Evolutionary conservation across 2,329 filamentous ascomycete genomes (phyloP).

Genomic region (Raffaelea deltoideospora): DNA sequence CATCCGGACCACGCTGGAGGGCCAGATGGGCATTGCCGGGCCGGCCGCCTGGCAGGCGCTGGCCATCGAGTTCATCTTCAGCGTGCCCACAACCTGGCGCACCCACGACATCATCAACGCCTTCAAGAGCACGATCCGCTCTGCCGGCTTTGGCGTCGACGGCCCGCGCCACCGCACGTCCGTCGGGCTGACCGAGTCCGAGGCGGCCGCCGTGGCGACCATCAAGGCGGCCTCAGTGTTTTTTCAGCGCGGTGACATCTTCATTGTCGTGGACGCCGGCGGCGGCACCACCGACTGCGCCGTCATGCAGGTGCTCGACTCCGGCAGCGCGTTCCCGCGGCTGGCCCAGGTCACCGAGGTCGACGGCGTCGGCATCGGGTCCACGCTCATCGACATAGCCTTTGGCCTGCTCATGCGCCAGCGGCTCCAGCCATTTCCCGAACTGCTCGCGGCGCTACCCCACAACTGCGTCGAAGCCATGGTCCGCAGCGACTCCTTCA

Average conservation of each 20-base stretch:
- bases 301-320: slow-evolving; percentile 23
- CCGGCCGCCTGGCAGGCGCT: slow-evolving; percentile 25
- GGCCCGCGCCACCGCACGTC: slow-evolving; percentile 21
- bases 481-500: slow-evolving; percentile 8
- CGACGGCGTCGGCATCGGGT: slow-evolving; percentile 28
- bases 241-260: slow-evolving; percentile 22
- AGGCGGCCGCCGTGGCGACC: slow-evolving; percentile 30
- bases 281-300: slow-evolving; percentile 31
- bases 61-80: slow-evolving; percentile 37
- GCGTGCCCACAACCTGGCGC: slow-evolving; percentile 41
- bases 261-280: slow-evolving; percentile 28
- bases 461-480: slow-evolving; percentile 20
- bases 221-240: slow-evolving; percentile 24
- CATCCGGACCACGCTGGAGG: slow-evolving; percentile 27
- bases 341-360: slow-evolving; percentile 21
- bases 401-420: slow-evolving; percentile 23
- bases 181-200: slow-evolving; percentile 31
- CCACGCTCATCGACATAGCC: slow-evolving; percentile 27
- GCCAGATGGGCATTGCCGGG: slow-evolving; percentile 21
- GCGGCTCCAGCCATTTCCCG: slow-evolving; percentile 20
- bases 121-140: slow-evolving; percentile 30
- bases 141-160: slow-evolving; percentile 32
- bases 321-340: slow-evolving; percentile 11
- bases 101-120: slow-evolving; percentile 31
- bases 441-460: slow-evolving; percentile 19